phyloP scores from a whole-genome alignment of 106 monocot species.

The Alisma plantagoaquatica region DNA sequence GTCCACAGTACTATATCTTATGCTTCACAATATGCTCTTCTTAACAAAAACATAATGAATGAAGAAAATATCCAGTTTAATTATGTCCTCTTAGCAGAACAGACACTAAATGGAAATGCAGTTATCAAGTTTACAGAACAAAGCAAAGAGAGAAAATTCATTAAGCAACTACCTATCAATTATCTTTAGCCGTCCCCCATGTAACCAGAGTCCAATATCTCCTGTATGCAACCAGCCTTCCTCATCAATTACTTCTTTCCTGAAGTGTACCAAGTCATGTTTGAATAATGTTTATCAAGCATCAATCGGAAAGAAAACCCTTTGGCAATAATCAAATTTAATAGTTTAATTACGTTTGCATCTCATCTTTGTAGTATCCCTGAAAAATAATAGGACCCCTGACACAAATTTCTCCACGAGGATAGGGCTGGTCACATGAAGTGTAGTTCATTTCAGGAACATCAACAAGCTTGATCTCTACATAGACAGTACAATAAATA shows the following conservation, averaged over 20 bases:
- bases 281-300: no score
- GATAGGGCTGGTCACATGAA: slow-evolving; percentile 75
- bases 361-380: slow-evolving; percentile 74
- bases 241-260: slow-evolving; percentile 85
- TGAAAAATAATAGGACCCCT: slow-evolving; percentile 62
- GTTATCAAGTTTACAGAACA: no score
- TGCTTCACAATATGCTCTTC: no score
- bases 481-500: slow-evolving; percentile 1
- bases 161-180: slow-evolving; percentile 82
- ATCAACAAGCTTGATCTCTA: slow-evolving; percentile 98
- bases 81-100: no score
- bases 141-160: no score
- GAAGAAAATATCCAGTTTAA: no score
- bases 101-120: no score
- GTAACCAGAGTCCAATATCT: slow-evolving; percentile 96
- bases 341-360: slow-evolving; percentile 76
- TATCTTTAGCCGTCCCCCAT: slow-evolving; percentile 81
- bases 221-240: slow-evolving; percentile 97
- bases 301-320: no score
- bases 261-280: no score
- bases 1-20: no score
- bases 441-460: slow-evolving; percentile 99
- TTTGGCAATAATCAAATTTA: no score
- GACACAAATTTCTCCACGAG: slow-evolving; percentile 97
- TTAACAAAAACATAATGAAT: no score